Conservation (phyloP, 192 early-diverging fungal genomes). For the Piromyces finnis region DNA sequence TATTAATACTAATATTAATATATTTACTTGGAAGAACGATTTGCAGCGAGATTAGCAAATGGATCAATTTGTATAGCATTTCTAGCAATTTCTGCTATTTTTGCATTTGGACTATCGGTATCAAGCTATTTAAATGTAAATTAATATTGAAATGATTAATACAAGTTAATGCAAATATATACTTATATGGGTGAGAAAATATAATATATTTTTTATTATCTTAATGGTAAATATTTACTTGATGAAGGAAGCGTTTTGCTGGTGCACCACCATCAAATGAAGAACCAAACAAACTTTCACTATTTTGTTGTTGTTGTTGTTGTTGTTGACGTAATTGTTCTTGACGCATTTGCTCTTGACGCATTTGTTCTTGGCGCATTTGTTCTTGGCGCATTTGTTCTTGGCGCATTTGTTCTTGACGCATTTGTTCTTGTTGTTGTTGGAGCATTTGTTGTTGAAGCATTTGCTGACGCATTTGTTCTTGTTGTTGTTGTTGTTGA, state of each 20-base stretch:
- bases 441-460: not conserved
- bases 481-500: conserved; percentile 1
- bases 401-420: not conserved
- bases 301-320: not conserved
- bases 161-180: too few species aligned
- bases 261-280: conserved; percentile 24
- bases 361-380: too few species aligned
- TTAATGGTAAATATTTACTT: conserved; percentile 4
- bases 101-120: conserved; percentile 12
- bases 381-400: not conserved
- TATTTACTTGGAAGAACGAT: not conserved
- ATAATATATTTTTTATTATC: too few species aligned
- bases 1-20: too few species aligned
- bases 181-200: too few species aligned
- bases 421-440: conserved; percentile 2
- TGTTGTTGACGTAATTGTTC: conserved; percentile 1
- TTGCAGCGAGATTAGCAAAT: conserved; percentile 27
- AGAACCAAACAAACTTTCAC: conserved; percentile 10
- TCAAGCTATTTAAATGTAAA: too few species aligned
- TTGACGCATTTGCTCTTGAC: not conserved
- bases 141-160: too few species aligned
- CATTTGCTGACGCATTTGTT: not conserved
- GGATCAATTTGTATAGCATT: conserved; percentile 32
- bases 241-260: conserved; percentile 18
- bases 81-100: conserved; percentile 26